Evolutionary conservation across 257 asterid species (phyloP).

Genomic region (Primulina eburnea): DNA sequence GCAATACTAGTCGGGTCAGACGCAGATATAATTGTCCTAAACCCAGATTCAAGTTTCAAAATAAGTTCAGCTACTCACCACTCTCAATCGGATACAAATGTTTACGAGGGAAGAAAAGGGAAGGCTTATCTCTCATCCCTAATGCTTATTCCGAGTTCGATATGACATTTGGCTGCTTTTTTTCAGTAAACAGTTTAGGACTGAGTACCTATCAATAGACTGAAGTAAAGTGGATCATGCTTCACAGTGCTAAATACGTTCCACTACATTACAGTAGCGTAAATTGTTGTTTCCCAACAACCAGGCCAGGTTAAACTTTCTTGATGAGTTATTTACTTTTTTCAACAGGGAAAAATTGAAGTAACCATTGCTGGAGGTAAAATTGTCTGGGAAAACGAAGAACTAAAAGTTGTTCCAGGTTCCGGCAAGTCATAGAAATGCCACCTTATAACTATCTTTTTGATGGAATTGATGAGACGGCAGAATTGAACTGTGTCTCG

Average conservation of each 20-base stretch:
- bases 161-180: background rate
- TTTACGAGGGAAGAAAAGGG: conserved; percentile 81
- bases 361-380: conserved; percentile 87
- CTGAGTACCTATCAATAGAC: background rate
- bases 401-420: conserved; percentile 75
- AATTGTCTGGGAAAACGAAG: conserved; percentile 79
- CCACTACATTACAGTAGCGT: background rate
- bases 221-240: background rate
- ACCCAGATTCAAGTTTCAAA: conserved; percentile 72
- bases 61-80: conserved; percentile 79
- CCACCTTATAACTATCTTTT: conserved; percentile 77
- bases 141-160: background rate
- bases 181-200: background rate
- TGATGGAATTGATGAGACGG: conserved; percentile 59
- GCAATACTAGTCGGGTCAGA: no score
- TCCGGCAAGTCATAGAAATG: conserved; percentile 73
- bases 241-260: background rate
- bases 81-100: conserved; percentile 81
- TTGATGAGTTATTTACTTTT: conserved; percentile 1
- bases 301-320: background rate
- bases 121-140: conserved; percentile 43
- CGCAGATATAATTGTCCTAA: no score
- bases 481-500: conserved; percentile 52
- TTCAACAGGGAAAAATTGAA: conserved; percentile 79
- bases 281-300: background rate